Conservation (phyloP, 306 rosid genomes). For the Cucurbita ficifolia region DNA sequence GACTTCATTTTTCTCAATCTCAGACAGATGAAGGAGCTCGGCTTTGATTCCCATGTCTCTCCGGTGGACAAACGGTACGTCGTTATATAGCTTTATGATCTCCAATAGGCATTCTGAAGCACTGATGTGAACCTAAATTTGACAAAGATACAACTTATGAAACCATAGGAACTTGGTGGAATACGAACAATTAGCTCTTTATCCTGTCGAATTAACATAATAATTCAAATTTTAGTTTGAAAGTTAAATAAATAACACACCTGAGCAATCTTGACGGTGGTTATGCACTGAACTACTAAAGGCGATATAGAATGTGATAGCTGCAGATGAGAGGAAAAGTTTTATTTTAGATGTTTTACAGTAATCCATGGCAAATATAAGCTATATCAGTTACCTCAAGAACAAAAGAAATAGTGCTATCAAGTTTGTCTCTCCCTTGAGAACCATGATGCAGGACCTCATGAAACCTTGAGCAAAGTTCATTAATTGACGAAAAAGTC, state of each 20-base stretch:
- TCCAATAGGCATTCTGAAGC: slow-evolving; percentile 75
- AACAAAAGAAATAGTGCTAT: slow-evolving; percentile 30
- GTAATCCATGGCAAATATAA: slow-evolving; percentile 10
- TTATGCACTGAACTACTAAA: slow-evolving; percentile 48
- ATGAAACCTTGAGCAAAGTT: slow-evolving; percentile 56
- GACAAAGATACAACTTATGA: neutral
- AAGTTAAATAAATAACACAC: slow-evolving; percentile 19
- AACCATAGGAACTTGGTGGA: too few relatives aligned
- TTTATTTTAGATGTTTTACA: neutral
- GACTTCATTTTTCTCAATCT: slow-evolving; percentile 62
- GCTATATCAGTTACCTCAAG: slow-evolving; percentile 40
- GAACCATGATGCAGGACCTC: slow-evolving; percentile 28
- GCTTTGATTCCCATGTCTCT: slow-evolving; percentile 24
- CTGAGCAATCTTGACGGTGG: slow-evolving; percentile 81
- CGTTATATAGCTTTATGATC: slow-evolving; percentile 28
- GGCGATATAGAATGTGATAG: slow-evolving; percentile 46
- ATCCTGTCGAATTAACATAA: neutral
- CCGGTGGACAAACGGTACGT: slow-evolving; percentile 16
- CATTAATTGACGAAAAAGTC: slow-evolving; percentile 46
- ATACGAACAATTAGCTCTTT: too few relatives aligned
- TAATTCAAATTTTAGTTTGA: neutral
- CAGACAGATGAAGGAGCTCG: slow-evolving; percentile 48
- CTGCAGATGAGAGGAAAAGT: slow-evolving; percentile 25
- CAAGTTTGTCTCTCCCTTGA: slow-evolving; percentile 19
- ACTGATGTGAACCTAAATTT: slow-evolving; percentile 63